Conservation (phyloP, 2,329 filamentous ascomycete species). For the Pseudogymnoascus sp. region DNA sequence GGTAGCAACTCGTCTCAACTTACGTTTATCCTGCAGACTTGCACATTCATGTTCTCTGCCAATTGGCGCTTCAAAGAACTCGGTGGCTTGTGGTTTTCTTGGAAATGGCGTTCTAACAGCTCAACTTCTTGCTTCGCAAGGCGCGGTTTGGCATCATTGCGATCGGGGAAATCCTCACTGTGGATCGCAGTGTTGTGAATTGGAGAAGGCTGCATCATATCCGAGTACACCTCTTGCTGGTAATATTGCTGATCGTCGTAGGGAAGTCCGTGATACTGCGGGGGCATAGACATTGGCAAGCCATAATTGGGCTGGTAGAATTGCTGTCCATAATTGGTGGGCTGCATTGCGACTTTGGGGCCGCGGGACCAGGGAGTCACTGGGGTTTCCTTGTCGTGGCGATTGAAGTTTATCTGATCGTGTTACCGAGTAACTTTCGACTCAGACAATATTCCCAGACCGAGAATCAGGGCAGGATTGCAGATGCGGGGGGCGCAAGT, state of each 20-base stretch:
- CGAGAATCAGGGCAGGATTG: neutral
- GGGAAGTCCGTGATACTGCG: neutral
- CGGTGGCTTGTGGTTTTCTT: constrained; percentile 58
- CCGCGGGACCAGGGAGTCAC: neutral
- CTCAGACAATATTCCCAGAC: neutral
- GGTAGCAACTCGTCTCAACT: constrained; percentile 17
- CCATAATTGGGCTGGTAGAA: neutral
- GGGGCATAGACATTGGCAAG: neutral
- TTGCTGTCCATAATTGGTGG: constrained; percentile 1
- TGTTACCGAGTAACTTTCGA: neutral
- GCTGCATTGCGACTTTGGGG: neutral
- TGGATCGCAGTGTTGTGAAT: neutral
- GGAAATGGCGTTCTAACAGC: constrained; percentile 53
- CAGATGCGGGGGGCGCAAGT: neutral
- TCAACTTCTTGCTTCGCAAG: constrained; percentile 54
- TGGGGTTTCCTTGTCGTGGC: neutral
- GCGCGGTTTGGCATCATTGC: constrained; percentile 42
- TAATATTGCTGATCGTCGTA: constrained; percentile 1
- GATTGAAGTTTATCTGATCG: neutral
- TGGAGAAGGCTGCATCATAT: constrained; percentile 1
- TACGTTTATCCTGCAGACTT: constrained; percentile 58
- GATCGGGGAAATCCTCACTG: constrained; percentile 7
- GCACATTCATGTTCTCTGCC: constrained; percentile 55
- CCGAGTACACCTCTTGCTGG: neutral
- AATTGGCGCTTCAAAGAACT: constrained; percentile 55